These are phyloP conservation scores for Hansenula anomala DNA, from an alignment of 1,139 yeast species.

Conservation along the genomic window DNA sequence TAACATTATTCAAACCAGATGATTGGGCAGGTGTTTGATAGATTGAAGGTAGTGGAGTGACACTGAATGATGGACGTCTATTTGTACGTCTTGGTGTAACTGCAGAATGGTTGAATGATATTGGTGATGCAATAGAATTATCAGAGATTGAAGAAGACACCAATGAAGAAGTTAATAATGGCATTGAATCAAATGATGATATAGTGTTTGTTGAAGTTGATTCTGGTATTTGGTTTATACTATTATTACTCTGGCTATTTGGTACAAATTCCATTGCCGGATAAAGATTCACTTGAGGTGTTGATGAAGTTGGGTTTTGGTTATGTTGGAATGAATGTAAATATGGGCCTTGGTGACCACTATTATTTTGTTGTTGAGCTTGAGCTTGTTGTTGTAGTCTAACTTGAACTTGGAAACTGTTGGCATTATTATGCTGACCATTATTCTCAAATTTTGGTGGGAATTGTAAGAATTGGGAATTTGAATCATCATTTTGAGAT, in stretches of 20 bases:
- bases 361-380: not conserved
- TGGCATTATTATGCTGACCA: not conserved
- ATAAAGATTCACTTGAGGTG: constrained; percentile 8
- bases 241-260: constrained; percentile 5
- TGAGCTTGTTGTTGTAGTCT: no score
- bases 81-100: constrained; percentile 16
- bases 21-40: constrained; percentile 19
- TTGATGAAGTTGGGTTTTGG: not conserved
- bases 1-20: not conserved
- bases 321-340: constrained; percentile 4
- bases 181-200: constrained; percentile 40
- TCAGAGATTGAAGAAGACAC: constrained; percentile 20
- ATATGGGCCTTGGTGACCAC: constrained; percentile 3
- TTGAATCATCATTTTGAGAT: constrained; percentile 6
- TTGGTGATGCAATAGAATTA: constrained; percentile 16
- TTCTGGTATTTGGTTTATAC: constrained; percentile 8
- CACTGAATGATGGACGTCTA: constrained; percentile 13
- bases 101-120: no score
- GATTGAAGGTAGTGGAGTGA: constrained; percentile 18
- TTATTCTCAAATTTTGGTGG: constrained; percentile 8
- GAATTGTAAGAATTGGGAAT: constrained; percentile 8
- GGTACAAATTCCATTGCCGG: constrained; percentile 17
- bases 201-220: constrained; percentile 28
- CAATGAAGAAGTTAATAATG: constrained; percentile 19
- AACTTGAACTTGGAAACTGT: no score